Evolutionary conservation across 371 early-diverging fungal genomes (phyloP).

Genomic region (Coemansia sp.): DNA sequence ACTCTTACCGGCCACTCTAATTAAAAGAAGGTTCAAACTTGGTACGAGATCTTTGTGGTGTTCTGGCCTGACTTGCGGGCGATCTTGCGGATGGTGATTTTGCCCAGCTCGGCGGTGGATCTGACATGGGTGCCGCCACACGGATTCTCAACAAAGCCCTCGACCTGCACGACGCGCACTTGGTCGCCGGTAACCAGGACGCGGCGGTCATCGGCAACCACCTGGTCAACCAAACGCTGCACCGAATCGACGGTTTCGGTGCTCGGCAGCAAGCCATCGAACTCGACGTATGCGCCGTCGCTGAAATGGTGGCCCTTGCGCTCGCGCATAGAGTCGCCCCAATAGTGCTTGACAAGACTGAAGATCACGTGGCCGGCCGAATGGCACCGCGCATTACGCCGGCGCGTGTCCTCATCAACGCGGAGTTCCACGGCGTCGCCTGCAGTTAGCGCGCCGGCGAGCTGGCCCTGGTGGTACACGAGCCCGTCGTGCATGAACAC

Average conservation of each 20-base stretch:
- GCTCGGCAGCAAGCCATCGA: constrained; percentile 15
- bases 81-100: constrained; percentile 14
- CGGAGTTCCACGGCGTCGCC: background rate
- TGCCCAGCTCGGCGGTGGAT: constrained; percentile 13
- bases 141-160: constrained; percentile 14
- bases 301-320: constrained; percentile 26
- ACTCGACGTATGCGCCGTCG: constrained; percentile 32
- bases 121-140: constrained; percentile 29
- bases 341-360: constrained; percentile 15
- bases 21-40: too few relatives aligned
- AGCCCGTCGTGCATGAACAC: constrained; percentile 8
- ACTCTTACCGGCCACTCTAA: too few relatives aligned
- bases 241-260: background rate
- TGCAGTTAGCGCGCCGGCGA: background rate
- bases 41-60: constrained; percentile 22
- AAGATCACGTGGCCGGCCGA: constrained; percentile 27
- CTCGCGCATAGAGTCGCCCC: constrained; percentile 17
- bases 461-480: constrained; percentile 22
- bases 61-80: constrained; percentile 18
- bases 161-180: constrained; percentile 7
- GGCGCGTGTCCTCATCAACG: constrained; percentile 12
- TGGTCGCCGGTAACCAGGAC: background rate
- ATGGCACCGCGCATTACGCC: constrained; percentile 28
- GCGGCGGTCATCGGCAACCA: background rate
- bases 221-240: constrained; percentile 4